phyloP scores from a whole-genome alignment of 2,329 filamentous ascomycete species.

The Epichloe gansuensis region DNA sequence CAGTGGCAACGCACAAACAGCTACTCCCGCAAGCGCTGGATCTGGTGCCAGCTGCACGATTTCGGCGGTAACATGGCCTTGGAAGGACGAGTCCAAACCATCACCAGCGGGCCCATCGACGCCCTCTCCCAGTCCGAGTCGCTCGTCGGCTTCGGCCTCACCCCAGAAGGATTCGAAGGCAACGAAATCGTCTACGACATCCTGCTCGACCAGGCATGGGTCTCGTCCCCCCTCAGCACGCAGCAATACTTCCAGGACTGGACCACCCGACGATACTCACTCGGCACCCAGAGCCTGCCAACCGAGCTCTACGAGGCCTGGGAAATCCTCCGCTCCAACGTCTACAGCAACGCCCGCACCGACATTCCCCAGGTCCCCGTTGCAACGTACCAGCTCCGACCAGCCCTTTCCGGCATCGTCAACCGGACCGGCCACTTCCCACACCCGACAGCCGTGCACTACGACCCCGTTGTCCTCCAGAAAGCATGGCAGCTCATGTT shows the following conservation, averaged over 20 bases:
- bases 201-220: constrained; percentile 39
- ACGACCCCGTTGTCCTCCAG: constrained; percentile 25
- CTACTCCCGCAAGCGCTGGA: constrained; percentile 39
- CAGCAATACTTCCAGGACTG: constrained; percentile 31
- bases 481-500: constrained; percentile 27
- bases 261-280: constrained; percentile 29
- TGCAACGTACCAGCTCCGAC: constrained; percentile 32
- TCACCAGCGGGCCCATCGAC: constrained; percentile 32
- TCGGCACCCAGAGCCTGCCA: constrained; percentile 12
- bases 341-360: constrained; percentile 37
- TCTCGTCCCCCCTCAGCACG: constrained; percentile 27
- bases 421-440: constrained; percentile 24
- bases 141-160: constrained; percentile 34
- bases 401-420: constrained; percentile 26
- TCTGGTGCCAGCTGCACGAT: constrained; percentile 39
- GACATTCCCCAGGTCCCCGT: constrained; percentile 27
- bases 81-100: constrained; percentile 35
- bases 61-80: constrained; percentile 37
- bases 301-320: constrained; percentile 28
- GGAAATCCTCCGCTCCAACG: constrained; percentile 30
- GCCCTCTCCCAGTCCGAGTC: constrained; percentile 27
- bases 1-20: constrained; percentile 37
- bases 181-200: constrained; percentile 40
- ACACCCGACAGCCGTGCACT: constrained; percentile 28
- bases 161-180: constrained; percentile 37